Base-by-base conservation (phyloP, 192 early-diverging fungal genomes). In the Chytriomyces sp. region DNA sequence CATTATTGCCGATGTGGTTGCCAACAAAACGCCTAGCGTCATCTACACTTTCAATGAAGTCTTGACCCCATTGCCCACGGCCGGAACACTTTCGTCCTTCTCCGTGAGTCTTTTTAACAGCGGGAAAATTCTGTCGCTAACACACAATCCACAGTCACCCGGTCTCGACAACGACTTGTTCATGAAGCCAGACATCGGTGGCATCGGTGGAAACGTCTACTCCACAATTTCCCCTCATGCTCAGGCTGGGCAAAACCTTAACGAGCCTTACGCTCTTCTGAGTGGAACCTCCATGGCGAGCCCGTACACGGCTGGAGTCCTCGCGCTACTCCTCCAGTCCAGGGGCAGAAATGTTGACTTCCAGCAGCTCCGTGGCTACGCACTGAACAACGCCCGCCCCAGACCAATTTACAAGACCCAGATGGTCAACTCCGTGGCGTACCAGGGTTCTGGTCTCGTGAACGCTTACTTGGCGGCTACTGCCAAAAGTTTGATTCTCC, bases 201-300 rank as follows among this genome's bases (percentile, higher is more conserved):
- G 78, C 12, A 58, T 78, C 36, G 81, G 81, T 49, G 81, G 81
- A 5, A 10, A 39, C 25, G 70, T 83, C 6, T 68, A 64, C 66
- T 64, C 57, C 28, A 80, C 81, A 36, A 61, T 80, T 36, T 71
- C 75, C 52, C 55, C 33, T 17, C 39, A 74, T 31, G 70, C 64
- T n/a, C 37, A 53, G 36, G 36, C 5, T 36, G 72, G 10, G 2
- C 54, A 63, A 2, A 39, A 49, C 0, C 14, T 39, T 34, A 26
- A 10, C 8, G 52, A 40, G 54, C 37, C 41, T 8, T 82, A 82
- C 72, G 53, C 58, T 58, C 26, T 56, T 39, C 17, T 64, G 40
- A 68, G 63, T 62, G 94, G 93, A 22, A 94, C 94, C 8, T 92
- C 90, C 31, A 94, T 96, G 94, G 84, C 94, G 4, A 81, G 85